Percentiles rank a stretch among this genome's conserved stretches.
Evolutionary conservation across 768 basidiomycete species (phyloP).

Genomic region (Rhodotorula graminis): DNA sequence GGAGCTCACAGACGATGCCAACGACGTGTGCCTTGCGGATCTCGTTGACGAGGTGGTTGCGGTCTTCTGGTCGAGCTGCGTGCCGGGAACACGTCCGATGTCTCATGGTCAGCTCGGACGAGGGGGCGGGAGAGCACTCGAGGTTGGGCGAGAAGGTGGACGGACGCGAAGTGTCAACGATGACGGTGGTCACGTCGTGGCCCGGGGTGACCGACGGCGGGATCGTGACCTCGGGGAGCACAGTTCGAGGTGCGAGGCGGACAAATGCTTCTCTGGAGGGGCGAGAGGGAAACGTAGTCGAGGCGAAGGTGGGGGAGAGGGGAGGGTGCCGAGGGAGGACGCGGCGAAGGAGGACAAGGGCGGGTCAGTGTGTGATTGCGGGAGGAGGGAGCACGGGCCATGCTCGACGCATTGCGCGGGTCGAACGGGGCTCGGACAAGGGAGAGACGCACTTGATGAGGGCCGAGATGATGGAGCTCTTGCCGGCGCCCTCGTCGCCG

Average conservation of each 20-base stretch:
- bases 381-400: background rate
- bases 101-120: too few relatives aligned
- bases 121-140: too few relatives aligned
- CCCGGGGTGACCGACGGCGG: slow-evolving; percentile 96
- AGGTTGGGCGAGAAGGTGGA: slow-evolving; percentile 20
- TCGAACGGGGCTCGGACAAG: background rate
- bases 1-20: slow-evolving; percentile 72
- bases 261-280: slow-evolving; percentile 31
- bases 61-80: slow-evolving; percentile 77
- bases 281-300: background rate
- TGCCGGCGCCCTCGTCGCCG: slow-evolving; percentile 95
- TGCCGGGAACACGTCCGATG: too few relatives aligned
- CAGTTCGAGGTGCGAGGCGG: slow-evolving; percentile 50
- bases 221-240: slow-evolving; percentile 95
- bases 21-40: slow-evolving; percentile 97
- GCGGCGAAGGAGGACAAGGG: background rate
- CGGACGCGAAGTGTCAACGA: slow-evolving; percentile 93
- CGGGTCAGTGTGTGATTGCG: background rate
- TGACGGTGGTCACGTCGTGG: slow-evolving; percentile 87
- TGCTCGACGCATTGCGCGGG: background rate
- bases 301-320: background rate
- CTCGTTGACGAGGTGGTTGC: slow-evolving; percentile 83
- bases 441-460: slow-evolving; percentile 68
- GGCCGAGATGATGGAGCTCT: slow-evolving; percentile 93
- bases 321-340: background rate